Evolutionary conservation across 345 rosid species (phyloP), one percentile per base, ranked within the genome.

Genomic region (Noccaea bulbosa): DNA sequence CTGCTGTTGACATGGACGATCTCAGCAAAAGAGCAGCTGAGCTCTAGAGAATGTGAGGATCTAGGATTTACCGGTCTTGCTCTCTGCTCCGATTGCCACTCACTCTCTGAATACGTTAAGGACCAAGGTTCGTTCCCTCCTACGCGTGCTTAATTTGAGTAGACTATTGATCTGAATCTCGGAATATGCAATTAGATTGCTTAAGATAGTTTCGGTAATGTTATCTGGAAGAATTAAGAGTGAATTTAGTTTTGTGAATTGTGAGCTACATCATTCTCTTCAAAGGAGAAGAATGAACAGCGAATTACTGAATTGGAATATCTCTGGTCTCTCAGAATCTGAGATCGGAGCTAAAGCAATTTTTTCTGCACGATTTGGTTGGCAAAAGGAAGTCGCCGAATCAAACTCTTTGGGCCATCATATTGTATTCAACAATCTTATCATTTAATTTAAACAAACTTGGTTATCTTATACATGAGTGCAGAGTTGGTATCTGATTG

Each of bases 61-160:
- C 91, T 94, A 48, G 97, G 96, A n/a, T 91, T 94, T 53, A 84
- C 95, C 0, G 99, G 97, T 30, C 89, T 89, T 57, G 99, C 99
- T 62, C 92, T 94, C 57, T 94, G 99, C 78, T 94, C 98, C 65
- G 98, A 94, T 80, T 93, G 99, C 75, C 82, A 79, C 71, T 79
- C 97, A 24, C 82, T 91, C 33, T 78, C 91, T 24, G 97, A 94
- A 79, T 94, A 89, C 74, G 93, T 94, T 72, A 94, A 91, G 82
- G 83, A 91, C 62, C 83, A 85, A 86, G 99, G 99, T 89, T 44
- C 38, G 73, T 56, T 56, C 14, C 49, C 59, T 34, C 39, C 14
- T 15, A 46, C 11, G 14, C 41, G 10, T 49, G 22, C 11, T 64
- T 55, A 5, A 40, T 58, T 39, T 56, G 20, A 52, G 35, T 49